Evolutionary conservation across 2,329 filamentous ascomycete genomes (phyloP).

Genomic region (Rhynchosporium agropyri): DNA sequence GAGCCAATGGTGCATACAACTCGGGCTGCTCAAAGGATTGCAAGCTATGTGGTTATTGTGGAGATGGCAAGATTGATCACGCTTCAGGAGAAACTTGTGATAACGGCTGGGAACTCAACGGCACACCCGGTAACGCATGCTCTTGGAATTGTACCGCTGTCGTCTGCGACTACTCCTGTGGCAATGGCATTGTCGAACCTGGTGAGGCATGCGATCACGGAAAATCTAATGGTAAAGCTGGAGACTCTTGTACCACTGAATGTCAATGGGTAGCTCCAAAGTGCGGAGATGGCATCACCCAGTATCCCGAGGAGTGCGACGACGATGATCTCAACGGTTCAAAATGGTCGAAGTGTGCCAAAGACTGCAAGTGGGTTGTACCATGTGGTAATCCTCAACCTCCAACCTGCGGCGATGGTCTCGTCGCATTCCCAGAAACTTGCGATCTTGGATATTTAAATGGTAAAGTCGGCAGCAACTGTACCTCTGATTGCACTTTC

Average conservation of each 20-base stretch:
- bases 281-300: slow-evolving; percentile 21
- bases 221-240: slow-evolving; percentile 6
- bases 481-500: slow-evolving; percentile 21
- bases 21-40: slow-evolving; percentile 18
- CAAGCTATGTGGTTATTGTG: slow-evolving; percentile 21
- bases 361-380: slow-evolving; percentile 19
- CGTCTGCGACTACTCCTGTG: slow-evolving; percentile 17
- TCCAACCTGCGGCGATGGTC: slow-evolving; percentile 18
- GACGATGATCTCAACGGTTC: slow-evolving; percentile 22
- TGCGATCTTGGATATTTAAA: slow-evolving; percentile 21
- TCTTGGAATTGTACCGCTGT: slow-evolving; percentile 17
- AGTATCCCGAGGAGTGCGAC: slow-evolving; percentile 21
- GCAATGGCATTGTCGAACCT: slow-evolving; percentile 15
- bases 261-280: slow-evolving; percentile 19
- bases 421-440: slow-evolving; percentile 9
- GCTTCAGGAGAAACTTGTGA: slow-evolving; percentile 18
- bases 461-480: slow-evolving; percentile 17
- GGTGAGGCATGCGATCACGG: slow-evolving; percentile 18
- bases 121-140: slow-evolving; percentile 14
- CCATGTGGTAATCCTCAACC: slow-evolving; percentile 19
- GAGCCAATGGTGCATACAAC: slow-evolving; percentile 10
- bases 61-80: slow-evolving; percentile 15
- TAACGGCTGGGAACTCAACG: slow-evolving; percentile 15
- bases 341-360: slow-evolving; percentile 15
- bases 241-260: slow-evolving; percentile 9